phyloP scores from a whole-genome alignment of 2,329 filamentous ascomycete genomes.

The Phaeosphaeriaceae sp. region DNA sequence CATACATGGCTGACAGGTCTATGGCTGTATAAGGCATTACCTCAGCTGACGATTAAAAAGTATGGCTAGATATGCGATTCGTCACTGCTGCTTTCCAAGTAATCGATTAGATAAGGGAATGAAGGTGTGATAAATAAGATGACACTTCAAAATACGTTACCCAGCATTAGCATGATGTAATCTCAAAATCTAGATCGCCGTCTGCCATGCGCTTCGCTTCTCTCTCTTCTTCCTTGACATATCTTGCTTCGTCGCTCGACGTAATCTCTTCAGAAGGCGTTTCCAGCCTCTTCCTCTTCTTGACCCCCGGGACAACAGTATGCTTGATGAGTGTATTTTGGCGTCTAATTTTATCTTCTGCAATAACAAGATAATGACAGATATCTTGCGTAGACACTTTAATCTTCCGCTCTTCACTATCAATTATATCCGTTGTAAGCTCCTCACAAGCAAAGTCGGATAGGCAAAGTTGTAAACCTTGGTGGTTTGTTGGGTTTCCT shows the following conservation, averaged over 20 bases:
- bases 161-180: background rate
- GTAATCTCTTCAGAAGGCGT: conserved; percentile 22
- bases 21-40: too few species aligned
- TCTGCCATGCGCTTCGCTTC: conserved; percentile 16
- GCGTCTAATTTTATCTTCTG: conserved; percentile 12
- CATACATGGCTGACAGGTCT: too few species aligned
- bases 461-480: background rate
- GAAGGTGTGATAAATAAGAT: background rate
- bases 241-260: conserved; percentile 24
- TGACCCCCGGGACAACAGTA: conserved; percentile 14
- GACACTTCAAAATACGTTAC: background rate
- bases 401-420: background rate
- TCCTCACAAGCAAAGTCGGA: background rate
- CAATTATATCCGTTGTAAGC: background rate
- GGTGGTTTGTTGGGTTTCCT: background rate
- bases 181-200: background rate
- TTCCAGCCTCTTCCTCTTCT: conserved; percentile 25
- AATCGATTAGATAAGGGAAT: too few species aligned
- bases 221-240: conserved; percentile 25
- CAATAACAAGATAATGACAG: conserved; percentile 18
- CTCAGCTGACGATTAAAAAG: too few species aligned
- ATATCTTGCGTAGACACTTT: background rate
- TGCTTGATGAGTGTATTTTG: conserved; percentile 16
- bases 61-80: too few species aligned
- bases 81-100: too few species aligned